Evolutionary conservation across 768 basidiomycete genomes (phyloP), one percentile per base, ranked within the genome.

Genomic region (Mycena alexandri): DNA sequence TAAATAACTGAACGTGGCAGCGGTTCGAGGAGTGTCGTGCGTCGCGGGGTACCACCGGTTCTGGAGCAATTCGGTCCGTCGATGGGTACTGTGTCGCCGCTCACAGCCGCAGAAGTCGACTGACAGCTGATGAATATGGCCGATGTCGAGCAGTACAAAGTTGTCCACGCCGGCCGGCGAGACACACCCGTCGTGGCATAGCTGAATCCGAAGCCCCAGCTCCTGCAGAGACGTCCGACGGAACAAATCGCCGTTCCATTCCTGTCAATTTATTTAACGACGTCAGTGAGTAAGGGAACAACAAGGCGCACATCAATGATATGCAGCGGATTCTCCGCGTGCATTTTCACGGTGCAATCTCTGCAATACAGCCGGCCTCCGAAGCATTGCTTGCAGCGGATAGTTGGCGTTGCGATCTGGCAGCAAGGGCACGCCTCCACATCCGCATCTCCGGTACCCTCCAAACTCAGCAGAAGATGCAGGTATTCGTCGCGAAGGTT

Each of bases 81-180:
- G 44, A 19, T 29, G 42, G 16, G 8, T 19, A n/a, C 29, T 9
- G 21, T 50, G 14, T 8, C 29, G 11, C 43, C 43, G 42, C 16
- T 69, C 65, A 36, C 76, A 76, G 0, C 60, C 57, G 21, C 76
- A 77, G 51, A 72, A 76, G 25, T 68, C 62, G 8, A 76, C 38
- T 25, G 33, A 46, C 14, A 77, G 70, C 0, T 33, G 43, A 58
- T 77, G 74, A 44, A 77, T 67, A 22, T 72, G 62, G 38, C 65
- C 60, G 22, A 46, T 12, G 17, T 68, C 36, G 16, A 76, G 47
- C 10, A 76, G 51, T 0, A 68, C 44, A 36, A 77, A 73, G 12
- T 67, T 51, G 12, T 34, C 16, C 0, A 41, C 43, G 16, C 47
- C 34, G 13, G 5, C 8, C 21, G 61, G 59, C 9, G 33, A 41